Base-by-base conservation (phyloP, 1,284 basidiomycete species). In the Tilletia walkeri region DNA sequence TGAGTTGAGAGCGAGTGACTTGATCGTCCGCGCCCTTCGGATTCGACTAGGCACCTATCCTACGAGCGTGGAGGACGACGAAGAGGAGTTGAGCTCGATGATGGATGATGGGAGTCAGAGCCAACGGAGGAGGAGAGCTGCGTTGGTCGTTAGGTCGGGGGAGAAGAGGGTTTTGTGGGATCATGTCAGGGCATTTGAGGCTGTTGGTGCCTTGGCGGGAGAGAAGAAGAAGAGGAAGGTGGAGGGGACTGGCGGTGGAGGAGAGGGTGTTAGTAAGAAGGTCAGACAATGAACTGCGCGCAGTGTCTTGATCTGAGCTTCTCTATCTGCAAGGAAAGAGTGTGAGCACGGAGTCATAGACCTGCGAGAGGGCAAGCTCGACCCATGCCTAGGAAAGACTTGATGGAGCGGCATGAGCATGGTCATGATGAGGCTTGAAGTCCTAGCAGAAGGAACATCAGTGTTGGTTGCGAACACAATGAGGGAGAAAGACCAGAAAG, bases 121-220 rank as follows among this genome's bases (percentile, higher is more conserved):
- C 39, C 59, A 4, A 54, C 69, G 56, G n/a, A 59, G 34, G 66
- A 70, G 78, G 3, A 85, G 86, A 70, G 86, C 90, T 71, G 92
- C 93, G 0, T 78, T 91, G 7, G 85, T 92, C 53, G 91, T 94
- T 3, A 87, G 93, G 49, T 79, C 92, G 36, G 92, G 92, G 4
- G 93, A 95, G 84, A 93, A 94, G 85, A 85, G 88, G 36, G 89
- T 94, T 24, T 78, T 94, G 63, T 81, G 70, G 3, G 74, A 76
- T 6, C 76, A 78, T 49, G 73, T 74, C 69, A 66, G 75, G 0
- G 74, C 76, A 5, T 69, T 80, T 45, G 70, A 70, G 49, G 74
- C 72, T 41, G 76, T 77, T 36, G 38, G 72, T 3, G 73, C 72
- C 20, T 41, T 69, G 24, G 70, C 73, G 24, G 59, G 67, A 1